phyloP scores from a whole-genome alignment of 352 stramenopile species.

The Globisporangium middletonii region DNA sequence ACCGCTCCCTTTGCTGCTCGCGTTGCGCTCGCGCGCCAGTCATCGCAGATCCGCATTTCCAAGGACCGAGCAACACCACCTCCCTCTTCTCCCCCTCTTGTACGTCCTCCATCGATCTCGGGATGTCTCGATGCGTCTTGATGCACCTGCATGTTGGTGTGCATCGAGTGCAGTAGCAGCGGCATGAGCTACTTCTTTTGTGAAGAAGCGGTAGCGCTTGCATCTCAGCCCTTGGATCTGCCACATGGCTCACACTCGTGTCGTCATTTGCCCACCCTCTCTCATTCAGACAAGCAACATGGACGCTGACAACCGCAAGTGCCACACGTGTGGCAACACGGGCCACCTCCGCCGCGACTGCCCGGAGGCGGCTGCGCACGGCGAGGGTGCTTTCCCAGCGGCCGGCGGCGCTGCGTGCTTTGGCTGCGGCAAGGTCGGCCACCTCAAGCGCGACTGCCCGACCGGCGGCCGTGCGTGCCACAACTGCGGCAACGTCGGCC shows the following conservation, averaged over 20 bases:
- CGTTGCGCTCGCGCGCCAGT: constrained; percentile 3
- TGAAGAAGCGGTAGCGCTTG: too few species aligned
- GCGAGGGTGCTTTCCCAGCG: constrained; percentile 21
- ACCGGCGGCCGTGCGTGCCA: constrained; percentile 64
- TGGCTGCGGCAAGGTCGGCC: constrained; percentile 68
- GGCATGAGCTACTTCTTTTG: not conserved
- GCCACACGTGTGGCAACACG: constrained; percentile 72
- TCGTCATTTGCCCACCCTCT: not conserved
- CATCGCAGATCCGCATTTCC: constrained; percentile 15
- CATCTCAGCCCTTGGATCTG: not conserved
- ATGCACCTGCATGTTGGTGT: too few species aligned
- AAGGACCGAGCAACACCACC: constrained; percentile 4
- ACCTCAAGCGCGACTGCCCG: constrained; percentile 82
- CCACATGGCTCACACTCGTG: constrained; percentile 2
- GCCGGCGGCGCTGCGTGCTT: constrained; percentile 54
- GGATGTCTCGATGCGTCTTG: not conserved
- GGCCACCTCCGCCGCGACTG: constrained; percentile 78
- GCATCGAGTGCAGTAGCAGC: not conserved
- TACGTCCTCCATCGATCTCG: not conserved
- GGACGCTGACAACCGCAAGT: constrained; percentile 43
- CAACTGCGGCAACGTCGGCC: constrained; percentile 73
- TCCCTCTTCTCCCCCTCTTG: not conserved
- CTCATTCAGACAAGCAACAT: constrained; percentile 4
- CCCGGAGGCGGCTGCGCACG: constrained; percentile 41
- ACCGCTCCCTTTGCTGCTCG: not conserved